phyloP scores from a whole-genome alignment of 768 basidiomycete genomes.

The Lepiota brunneoincarnata region DNA sequence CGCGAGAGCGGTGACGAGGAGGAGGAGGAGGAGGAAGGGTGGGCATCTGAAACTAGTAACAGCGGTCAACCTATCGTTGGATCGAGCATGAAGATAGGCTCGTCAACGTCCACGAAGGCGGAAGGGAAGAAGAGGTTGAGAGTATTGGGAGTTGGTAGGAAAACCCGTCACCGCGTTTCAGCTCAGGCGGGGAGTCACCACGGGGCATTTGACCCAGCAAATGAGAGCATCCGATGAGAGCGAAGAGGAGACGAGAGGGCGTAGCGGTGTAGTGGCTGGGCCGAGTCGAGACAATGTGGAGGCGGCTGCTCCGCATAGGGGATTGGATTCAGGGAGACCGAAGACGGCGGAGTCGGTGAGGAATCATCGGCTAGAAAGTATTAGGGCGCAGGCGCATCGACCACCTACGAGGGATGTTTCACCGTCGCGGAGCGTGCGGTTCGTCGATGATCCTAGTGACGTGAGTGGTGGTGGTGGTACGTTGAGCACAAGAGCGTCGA shows the following conservation, averaged over 20 bases:
- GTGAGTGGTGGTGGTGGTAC: background rate
- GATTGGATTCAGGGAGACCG: constrained; percentile 16
- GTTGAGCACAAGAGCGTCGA: background rate
- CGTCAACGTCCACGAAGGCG: constrained; percentile 9
- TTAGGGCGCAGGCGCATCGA: constrained; percentile 24
- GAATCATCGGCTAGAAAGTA: constrained; percentile 30
- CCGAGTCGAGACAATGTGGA: constrained; percentile 11
- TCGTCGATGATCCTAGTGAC: constrained; percentile 17
- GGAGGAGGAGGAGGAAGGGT: constrained; percentile 61
- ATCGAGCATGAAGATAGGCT: background rate
- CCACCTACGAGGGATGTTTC: constrained; percentile 39
- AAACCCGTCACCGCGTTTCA: background rate
- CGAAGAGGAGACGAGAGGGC: constrained; percentile 1
- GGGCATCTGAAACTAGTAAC: constrained; percentile 57
- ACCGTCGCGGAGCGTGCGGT: constrained; percentile 43
- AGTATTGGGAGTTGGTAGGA: constrained; percentile 2
- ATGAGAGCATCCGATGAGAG: background rate
- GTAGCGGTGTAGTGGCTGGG: constrained; percentile 9
- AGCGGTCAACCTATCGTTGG: constrained; percentile 15
- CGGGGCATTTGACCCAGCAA: background rate
- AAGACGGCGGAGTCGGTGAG: constrained; percentile 23
- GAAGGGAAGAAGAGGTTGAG: constrained; percentile 10
- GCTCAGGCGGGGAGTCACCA: constrained; percentile 1
- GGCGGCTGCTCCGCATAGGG: background rate
- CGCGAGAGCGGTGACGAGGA: constrained; percentile 44